Evolutionary conservation across 768 basidiomycete species (phyloP).

Genomic region (Chalciporus chontae): DNA sequence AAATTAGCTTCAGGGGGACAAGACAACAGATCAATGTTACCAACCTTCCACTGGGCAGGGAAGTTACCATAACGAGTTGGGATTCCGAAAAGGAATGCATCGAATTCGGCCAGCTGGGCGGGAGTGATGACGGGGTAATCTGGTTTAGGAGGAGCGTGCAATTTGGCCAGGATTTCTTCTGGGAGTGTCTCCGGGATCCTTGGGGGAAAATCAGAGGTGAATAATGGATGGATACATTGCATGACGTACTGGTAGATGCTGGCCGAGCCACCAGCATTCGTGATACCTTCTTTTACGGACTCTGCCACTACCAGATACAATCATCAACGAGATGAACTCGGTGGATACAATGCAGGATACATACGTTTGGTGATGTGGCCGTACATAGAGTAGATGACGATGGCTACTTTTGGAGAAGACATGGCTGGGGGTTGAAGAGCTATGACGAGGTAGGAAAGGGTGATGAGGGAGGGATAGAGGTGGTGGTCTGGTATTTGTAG

Average conservation of each 20-base stretch:
- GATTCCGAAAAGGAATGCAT: slow-evolving; percentile 75
- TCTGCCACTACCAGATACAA: slow-evolving; percentile 52
- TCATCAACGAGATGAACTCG: neutral
- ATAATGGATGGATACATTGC: neutral
- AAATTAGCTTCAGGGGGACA: slow-evolving; percentile 3
- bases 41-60: slow-evolving; percentile 75
- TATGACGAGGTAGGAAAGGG: neutral
- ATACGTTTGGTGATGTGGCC: slow-evolving; percentile 68
- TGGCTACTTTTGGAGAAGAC: slow-evolving; percentile 57
- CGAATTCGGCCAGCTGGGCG: slow-evolving; percentile 51
- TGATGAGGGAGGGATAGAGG: neutral
- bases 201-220: neutral
- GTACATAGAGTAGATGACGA: slow-evolving; percentile 72
- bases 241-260: slow-evolving; percentile 52
- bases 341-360: slow-evolving; percentile 19
- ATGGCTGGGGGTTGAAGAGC: slow-evolving; percentile 23
- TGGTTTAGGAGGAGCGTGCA: slow-evolving; percentile 72
- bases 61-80: slow-evolving; percentile 81
- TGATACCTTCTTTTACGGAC: slow-evolving; percentile 43
- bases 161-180: slow-evolving; percentile 56
- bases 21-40: slow-evolving; percentile 12
- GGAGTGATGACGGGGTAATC: slow-evolving; percentile 66
- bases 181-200: slow-evolving; percentile 81
- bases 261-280: slow-evolving; percentile 45
- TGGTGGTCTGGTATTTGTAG: slow-evolving; percentile 13